phyloP scores from a whole-genome alignment of 768 basidiomycete genomes.

The Chalciporus chontae region DNA sequence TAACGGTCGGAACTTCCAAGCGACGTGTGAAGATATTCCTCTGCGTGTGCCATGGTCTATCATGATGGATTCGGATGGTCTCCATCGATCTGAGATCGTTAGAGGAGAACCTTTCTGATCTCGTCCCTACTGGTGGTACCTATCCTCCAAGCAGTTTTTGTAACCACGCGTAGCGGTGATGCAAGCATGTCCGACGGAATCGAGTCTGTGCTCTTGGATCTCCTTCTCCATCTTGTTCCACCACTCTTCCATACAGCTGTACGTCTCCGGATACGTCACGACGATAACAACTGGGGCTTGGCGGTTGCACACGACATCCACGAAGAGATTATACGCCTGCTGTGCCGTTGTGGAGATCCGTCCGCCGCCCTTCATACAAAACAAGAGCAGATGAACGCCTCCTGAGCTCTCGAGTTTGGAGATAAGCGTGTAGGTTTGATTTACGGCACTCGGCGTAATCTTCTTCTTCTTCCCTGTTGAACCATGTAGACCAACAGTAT shows the following conservation, averaged over 20 bases:
- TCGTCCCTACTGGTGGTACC: slow-evolving; percentile 2
- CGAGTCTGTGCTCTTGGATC: slow-evolving; percentile 1
- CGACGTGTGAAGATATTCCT: neutral
- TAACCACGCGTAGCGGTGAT: slow-evolving; percentile 11
- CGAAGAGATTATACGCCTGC: slow-evolving; percentile 31
- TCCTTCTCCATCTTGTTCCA: slow-evolving; percentile 12
- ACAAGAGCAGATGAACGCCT: slow-evolving; percentile 35
- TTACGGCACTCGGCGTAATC: neutral
- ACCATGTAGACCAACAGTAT: neutral
- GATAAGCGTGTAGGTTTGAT: slow-evolving; percentile 19
- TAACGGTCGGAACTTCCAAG: neutral
- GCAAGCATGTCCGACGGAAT: slow-evolving; percentile 16
- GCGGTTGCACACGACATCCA: slow-evolving; percentile 26
- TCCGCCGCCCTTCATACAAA: slow-evolving; percentile 27
- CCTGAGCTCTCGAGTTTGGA: slow-evolving; percentile 16
- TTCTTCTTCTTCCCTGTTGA: neutral
- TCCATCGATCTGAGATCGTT: neutral
- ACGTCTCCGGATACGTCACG: slow-evolving; percentile 30
- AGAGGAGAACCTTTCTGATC: neutral
- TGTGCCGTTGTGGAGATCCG: slow-evolving; percentile 23
- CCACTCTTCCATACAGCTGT: slow-evolving; percentile 20
- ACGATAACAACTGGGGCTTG: slow-evolving; percentile 32
- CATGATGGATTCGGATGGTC: neutral
- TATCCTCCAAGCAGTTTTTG: neutral
- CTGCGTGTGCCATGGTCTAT: neutral